Conservation (phyloP, 352 stramenopile species). For the Pythium myriotylum region DNA sequence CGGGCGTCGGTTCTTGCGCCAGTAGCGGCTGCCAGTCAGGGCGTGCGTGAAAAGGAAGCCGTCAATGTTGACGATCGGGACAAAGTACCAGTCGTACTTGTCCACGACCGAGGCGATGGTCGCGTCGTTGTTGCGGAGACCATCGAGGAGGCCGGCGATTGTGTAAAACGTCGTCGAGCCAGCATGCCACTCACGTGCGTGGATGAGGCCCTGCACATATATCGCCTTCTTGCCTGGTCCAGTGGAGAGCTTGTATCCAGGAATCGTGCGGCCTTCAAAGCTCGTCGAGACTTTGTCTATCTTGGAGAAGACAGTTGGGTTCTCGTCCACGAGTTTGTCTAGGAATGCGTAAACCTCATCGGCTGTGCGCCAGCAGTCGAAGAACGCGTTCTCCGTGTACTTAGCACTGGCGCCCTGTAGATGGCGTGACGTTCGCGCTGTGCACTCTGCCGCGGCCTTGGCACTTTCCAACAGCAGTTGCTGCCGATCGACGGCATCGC, state of each 20-base stretch:
- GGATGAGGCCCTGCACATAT: constrained; percentile 30
- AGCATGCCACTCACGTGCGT: constrained; percentile 36
- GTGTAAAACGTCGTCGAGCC: constrained; percentile 24
- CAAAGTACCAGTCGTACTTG: constrained; percentile 39
- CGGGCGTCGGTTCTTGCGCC: constrained; percentile 35
- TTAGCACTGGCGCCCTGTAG: constrained; percentile 11
- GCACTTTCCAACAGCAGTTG: constrained; percentile 1
- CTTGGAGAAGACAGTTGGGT: constrained; percentile 32
- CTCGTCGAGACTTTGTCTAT: constrained; percentile 27
- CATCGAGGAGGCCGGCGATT: constrained; percentile 30
- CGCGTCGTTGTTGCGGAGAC: constrained; percentile 11
- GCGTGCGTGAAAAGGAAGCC: constrained; percentile 28
- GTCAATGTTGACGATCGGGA: constrained; percentile 39
- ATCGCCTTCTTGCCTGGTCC: constrained; percentile 15
- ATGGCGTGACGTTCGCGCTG: constrained; percentile 8
- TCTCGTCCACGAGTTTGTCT: constrained; percentile 25
- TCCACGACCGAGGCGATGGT: constrained; percentile 20
- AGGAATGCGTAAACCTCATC: constrained; percentile 33
- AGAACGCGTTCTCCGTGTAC: constrained; percentile 35
- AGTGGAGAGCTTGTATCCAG: constrained; percentile 33
- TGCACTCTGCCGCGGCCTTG: constrained; percentile 5
- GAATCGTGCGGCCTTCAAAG: constrained; percentile 25
- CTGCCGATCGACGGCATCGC: constrained; percentile 9
- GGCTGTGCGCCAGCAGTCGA: constrained; percentile 36
- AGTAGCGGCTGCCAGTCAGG: constrained; percentile 23